Base-by-base conservation (phyloP, 305 asterid species). In the Vinca major region DNA sequence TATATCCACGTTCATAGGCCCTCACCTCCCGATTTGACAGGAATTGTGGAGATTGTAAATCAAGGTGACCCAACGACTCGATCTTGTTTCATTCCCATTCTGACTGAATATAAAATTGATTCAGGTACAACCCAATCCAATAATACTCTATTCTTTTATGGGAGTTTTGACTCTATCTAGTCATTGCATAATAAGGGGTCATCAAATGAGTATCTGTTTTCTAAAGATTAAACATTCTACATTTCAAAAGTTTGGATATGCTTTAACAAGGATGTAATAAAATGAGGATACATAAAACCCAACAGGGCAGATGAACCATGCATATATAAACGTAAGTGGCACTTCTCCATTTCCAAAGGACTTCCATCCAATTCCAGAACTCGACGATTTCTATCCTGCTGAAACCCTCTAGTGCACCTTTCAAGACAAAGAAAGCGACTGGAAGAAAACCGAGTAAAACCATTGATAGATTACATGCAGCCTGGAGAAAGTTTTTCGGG, bases 301-400 rank as follows among this genome's bases (percentile, higher is more conserved):
- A 87, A 73, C 97, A 93, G 6, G 99, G 97, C 62, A 90, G 95
- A 77, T 93, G 96, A 79, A 93, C 90, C 86, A 84, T 80, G 67
- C 96, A 87, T 63, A 89, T 74, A 73, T 81, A 90, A 56, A 90
- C 80, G 51, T 90, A 93, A 2, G 99, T 87, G 16, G 96, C 97
- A 79, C 97, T 93, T 63, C 86, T 89, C 97, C 99, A 93, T 36
- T 74, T 80, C 97, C 97, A 89, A 64, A 91, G 89, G 45, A 92
- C 84, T 82, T 85, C 97, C 0, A 77, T 80, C 96, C 96, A 91
- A 53, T 67, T 73, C 99, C 97, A 93, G 71, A 90, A 91, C 50
- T 93, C 99, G 17, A 81, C 85, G 6, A 86, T 63, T 64, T 80
- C 73, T 65, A 81, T 33, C 66, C 74, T 76, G 63, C 76, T 86